Conservation (phyloP, 2,329 filamentous ascomycete species). For the Fusarium piperis region DNA sequence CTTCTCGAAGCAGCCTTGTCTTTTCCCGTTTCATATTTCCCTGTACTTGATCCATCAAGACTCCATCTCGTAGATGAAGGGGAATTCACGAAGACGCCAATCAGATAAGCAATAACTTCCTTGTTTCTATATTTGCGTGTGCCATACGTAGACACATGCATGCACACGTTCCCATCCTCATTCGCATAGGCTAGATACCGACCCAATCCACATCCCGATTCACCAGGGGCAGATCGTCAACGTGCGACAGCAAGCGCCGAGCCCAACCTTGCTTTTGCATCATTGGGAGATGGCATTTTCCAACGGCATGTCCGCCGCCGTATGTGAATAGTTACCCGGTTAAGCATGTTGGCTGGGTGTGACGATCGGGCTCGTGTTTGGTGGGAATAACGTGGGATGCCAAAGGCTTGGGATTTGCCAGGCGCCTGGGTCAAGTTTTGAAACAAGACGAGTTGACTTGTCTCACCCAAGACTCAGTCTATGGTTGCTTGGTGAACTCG, state of each 20-base stretch:
- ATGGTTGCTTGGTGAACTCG: background rate
- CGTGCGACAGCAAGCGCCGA: conserved; percentile 4
- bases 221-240: conserved; percentile 7
- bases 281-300: background rate
- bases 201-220: conserved; percentile 3
- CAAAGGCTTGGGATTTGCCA: background rate
- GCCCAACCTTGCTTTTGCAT: background rate
- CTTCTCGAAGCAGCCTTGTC: background rate
- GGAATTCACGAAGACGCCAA: conserved; percentile 5
- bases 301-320: conserved; percentile 4
- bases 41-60: conserved; percentile 3
- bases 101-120: background rate
- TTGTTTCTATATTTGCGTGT: background rate
- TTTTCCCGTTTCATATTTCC: conserved; percentile 21
- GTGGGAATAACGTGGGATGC: conserved; percentile 10
- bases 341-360: conserved; percentile 14
- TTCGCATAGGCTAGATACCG: background rate
- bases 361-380: conserved; percentile 6
- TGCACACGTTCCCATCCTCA: conserved; percentile 6
- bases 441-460: background rate
- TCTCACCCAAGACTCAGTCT: background rate
- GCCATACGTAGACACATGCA: background rate
- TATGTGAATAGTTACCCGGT: background rate
- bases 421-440: background rate
- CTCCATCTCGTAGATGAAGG: background rate